Percentiles rank a stretch among this genome's conserved stretches.
Evolutionary conservation across 805 yeast species (phyloP).

Genomic region (Yarrowia keelungensis): DNA sequence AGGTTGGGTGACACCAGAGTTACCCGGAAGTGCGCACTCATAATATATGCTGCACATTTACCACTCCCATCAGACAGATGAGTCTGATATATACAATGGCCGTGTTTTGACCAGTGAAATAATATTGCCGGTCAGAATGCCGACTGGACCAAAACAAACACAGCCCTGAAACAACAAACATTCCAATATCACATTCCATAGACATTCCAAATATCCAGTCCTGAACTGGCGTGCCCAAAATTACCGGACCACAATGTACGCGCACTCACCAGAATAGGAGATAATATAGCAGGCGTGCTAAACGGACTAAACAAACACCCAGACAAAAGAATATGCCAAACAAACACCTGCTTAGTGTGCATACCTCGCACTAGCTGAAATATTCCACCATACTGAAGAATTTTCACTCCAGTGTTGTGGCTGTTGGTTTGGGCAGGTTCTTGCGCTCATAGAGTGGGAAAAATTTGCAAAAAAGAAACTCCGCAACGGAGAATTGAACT

Average conservation of each 20-base stretch:
- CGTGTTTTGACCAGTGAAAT: not conserved
- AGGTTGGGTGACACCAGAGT: not conserved
- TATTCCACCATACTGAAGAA: not conserved
- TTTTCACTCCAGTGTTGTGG: not conserved
- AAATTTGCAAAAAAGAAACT: not conserved
- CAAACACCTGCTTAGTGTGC: slow-evolving; percentile 6
- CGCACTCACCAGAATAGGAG: not conserved
- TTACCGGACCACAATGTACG: not conserved
- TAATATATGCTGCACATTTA: not conserved
- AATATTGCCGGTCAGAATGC: too few species aligned
- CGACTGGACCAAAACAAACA: not conserved
- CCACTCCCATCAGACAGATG: not conserved
- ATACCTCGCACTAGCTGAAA: not conserved
- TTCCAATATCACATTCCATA: not conserved
- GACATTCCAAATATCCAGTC: not conserved
- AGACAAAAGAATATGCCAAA: not conserved
- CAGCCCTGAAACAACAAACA: not conserved
- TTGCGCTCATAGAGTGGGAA: not conserved
- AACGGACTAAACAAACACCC: not conserved
- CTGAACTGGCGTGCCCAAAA: not conserved
- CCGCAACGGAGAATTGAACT: slow-evolving; percentile 35
- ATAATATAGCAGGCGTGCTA: not conserved
- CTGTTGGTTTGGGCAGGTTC: not conserved
- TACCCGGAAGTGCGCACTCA: not conserved
- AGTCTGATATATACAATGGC: not conserved